Evolutionary conservation across 78 protist genomes (phyloP).

Genomic region (Dictyostelium capitatum): DNA sequence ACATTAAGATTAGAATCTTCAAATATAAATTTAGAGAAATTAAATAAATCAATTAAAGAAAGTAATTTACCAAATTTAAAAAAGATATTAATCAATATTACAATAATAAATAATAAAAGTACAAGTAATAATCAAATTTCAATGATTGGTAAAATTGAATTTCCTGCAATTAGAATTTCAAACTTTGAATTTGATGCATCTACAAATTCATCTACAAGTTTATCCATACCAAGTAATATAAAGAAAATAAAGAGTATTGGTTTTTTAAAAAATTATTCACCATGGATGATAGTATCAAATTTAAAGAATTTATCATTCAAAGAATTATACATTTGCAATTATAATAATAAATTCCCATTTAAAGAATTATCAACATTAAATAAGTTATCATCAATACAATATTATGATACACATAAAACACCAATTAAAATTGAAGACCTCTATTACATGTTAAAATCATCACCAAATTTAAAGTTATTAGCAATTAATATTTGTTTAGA

Average conservation of each 20-base stretch:
- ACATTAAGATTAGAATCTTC: neutral
- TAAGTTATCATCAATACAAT: neutral
- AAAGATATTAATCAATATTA: neutral
- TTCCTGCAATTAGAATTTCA: neutral
- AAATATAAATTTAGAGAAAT: neutral
- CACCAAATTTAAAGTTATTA: neutral
- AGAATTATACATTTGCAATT: slow-evolving; percentile 1
- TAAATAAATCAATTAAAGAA: neutral
- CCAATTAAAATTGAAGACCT: neutral
- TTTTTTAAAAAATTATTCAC: neutral
- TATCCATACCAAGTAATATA: neutral
- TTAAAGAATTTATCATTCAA: neutral
- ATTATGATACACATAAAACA: slow-evolving; percentile 1
- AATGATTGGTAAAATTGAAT: slow-evolving; percentile 10
- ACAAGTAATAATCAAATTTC: neutral
- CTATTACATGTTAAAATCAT: neutral
- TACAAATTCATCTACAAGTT: neutral
- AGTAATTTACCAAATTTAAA: neutral
- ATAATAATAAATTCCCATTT: slow-evolving; percentile 6
- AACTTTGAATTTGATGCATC: neutral
- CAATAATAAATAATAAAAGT: neutral
- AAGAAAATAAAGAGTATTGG: slow-evolving; percentile 2
- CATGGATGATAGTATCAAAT: neutral
- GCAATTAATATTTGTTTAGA: neutral
- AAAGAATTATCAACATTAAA: neutral